These are phyloP conservation scores for Hyaloscypha variabilis DNA, from an alignment of 495 filamentous ascomycete genomes.

Conservation along the genomic window DNA sequence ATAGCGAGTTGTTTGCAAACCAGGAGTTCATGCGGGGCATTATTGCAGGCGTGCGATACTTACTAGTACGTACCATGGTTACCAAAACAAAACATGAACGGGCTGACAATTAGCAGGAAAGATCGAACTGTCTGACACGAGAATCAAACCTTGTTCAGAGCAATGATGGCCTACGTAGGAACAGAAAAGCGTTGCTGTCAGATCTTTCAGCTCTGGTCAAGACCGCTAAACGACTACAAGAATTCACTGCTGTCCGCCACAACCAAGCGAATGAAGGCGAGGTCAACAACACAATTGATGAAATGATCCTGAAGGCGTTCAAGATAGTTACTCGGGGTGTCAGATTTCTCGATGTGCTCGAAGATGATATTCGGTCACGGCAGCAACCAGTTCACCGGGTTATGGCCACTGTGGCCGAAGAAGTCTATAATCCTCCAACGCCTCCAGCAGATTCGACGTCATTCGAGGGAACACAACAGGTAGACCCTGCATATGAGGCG, in stretches of 20 bases:
- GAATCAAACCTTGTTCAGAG: slow-evolving; percentile 73
- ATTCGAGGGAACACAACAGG: slow-evolving; percentile 39
- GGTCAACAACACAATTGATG: slow-evolving; percentile 79
- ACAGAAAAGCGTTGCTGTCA: slow-evolving; percentile 82
- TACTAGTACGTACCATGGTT: slow-evolving; percentile 63
- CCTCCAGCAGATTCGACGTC: slow-evolving; percentile 65
- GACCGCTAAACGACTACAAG: slow-evolving; percentile 79
- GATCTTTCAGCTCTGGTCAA: slow-evolving; percentile 90
- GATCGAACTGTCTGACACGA: slow-evolving; percentile 81
- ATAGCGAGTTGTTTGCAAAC: slow-evolving; percentile 72
- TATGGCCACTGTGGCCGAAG: slow-evolving; percentile 64
- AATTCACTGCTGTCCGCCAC: slow-evolving; percentile 50
- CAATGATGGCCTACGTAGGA: slow-evolving; percentile 75
- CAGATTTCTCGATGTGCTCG: slow-evolving; percentile 87
- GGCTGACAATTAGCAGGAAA: slow-evolving; percentile 62
- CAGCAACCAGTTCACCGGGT: slow-evolving; percentile 53
- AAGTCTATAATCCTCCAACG: slow-evolving; percentile 67
- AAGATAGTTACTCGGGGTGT: slow-evolving; percentile 91
- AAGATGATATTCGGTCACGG: slow-evolving; percentile 60
- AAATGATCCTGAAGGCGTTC: slow-evolving; percentile 91
- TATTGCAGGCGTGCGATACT: slow-evolving; percentile 87
- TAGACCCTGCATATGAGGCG: slow-evolving; percentile 39
- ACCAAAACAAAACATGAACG: neutral
- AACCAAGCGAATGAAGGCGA: slow-evolving; percentile 53
- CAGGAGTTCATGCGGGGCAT: slow-evolving; percentile 91